These are phyloP conservation scores for Rhodocollybia butyracea DNA, from an alignment of 768 basidiomycete genomes.

Conservation along the genomic window DNA sequence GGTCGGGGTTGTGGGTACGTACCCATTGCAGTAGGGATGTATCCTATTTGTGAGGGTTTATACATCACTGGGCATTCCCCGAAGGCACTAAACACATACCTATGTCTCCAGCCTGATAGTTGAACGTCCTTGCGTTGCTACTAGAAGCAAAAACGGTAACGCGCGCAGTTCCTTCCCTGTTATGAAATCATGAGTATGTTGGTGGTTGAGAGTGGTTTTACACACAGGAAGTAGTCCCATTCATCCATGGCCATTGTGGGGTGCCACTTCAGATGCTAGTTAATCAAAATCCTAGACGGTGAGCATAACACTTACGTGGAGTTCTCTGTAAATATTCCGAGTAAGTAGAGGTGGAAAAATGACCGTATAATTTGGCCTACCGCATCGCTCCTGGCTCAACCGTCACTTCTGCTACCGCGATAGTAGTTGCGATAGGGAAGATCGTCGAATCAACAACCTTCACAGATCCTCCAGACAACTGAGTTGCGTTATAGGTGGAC, in stretches of 20 bases:
- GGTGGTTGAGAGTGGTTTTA: not conserved
- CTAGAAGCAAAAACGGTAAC: constrained; percentile 55
- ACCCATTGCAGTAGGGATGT: constrained; percentile 58
- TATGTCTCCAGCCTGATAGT: constrained; percentile 61
- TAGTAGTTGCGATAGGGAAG: constrained; percentile 50
- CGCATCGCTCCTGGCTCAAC: constrained; percentile 57
- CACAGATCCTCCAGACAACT: constrained; percentile 43
- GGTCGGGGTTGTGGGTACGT: not conserved
- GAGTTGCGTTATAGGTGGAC: constrained; percentile 41
- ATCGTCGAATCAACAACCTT: constrained; percentile 51
- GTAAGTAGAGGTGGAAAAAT: not conserved
- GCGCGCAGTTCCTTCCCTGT: constrained; percentile 50
- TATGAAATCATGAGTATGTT: not conserved
- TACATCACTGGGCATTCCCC: not conserved
- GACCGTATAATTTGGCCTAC: constrained; percentile 19
- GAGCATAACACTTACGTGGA: constrained; percentile 40
- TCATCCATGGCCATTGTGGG: constrained; percentile 66
- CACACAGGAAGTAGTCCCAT: constrained; percentile 57
- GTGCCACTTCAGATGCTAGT: constrained; percentile 49
- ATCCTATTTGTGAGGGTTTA: constrained; percentile 29
- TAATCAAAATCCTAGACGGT: not conserved
- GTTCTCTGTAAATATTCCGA: constrained; percentile 35
- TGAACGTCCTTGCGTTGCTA: constrained; percentile 53
- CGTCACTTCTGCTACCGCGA: constrained; percentile 55
- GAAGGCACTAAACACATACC: constrained; percentile 28